A percentile compares a stretch with the other conserved stretches of the same genome.
Conservation (phyloP, 2,329 filamentous ascomycete genomes). For the Tolypocladium endophyticum region DNA sequence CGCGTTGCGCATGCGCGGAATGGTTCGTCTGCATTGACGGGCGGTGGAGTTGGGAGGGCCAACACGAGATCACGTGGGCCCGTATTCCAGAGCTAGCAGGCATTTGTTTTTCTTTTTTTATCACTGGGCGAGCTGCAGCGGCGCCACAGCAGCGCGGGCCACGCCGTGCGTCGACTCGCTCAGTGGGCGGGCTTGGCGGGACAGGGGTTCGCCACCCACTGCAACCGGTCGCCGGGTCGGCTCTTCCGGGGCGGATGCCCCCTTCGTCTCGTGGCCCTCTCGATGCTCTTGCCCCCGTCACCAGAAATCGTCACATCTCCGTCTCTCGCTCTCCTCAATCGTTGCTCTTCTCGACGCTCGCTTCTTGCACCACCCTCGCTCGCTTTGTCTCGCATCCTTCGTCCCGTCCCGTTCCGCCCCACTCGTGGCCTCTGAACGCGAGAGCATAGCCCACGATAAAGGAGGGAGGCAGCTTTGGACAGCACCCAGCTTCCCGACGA, state of each 20-base stretch:
- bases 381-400: conserved; percentile 1
- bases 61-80: conserved; percentile 21
- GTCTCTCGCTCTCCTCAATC: conserved; percentile 8
- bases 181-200: not conserved
- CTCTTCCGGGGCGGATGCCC: not conserved
- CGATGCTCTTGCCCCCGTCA: conserved; percentile 3
- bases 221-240: not conserved
- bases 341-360: conserved; percentile 6
- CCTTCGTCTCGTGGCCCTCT: not conserved
- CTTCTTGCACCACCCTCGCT: conserved; percentile 4
- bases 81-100: conserved; percentile 1
- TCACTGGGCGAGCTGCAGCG: not conserved
- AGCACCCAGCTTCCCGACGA: not conserved
- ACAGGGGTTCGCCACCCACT: not conserved
- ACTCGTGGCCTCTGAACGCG: not conserved
- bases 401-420: not conserved
- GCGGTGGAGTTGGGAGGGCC: not conserved
- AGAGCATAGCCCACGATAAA: conserved; percentile 1
- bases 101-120: conserved; percentile 4
- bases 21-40: not conserved
- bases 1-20: not conserved
- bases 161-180: not conserved
- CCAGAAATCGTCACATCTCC: conserved; percentile 1
- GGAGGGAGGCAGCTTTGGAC: not conserved
- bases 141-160: not conserved